Conservation (phyloP, 495 filamentous ascomycete genomes). For the Monascus purpureus region DNA sequence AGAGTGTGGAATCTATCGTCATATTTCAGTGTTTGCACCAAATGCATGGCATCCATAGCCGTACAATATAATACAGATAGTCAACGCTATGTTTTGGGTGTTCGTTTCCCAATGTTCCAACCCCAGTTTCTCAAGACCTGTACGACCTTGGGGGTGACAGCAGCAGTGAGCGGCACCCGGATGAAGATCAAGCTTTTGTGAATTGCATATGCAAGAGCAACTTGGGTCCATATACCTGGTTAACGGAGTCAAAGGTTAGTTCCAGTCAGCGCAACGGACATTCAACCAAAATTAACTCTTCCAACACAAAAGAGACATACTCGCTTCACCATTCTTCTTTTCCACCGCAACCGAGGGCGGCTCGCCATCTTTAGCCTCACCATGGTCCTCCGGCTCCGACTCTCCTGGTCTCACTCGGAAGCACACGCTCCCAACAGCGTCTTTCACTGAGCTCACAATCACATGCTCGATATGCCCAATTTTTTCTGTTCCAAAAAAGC, state of each 20-base stretch:
- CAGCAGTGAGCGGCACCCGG: conserved; percentile 77
- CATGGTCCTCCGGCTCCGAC: conserved; percentile 4
- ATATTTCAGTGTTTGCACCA: too few species aligned
- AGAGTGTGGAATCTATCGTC: too few species aligned
- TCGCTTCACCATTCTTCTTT: conserved; percentile 32
- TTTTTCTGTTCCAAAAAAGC: conserved; percentile 65
- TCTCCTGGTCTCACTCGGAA: conserved; percentile 7
- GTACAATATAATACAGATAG: too few species aligned
- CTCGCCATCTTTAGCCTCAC: conserved; percentile 9
- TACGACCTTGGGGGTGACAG: conserved; percentile 82
- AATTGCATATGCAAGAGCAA: conserved; percentile 89
- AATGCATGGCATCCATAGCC: too few species aligned
- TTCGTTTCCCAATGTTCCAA: conserved; percentile 55
- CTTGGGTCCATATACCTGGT: conserved; percentile 67
- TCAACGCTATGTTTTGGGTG: too few species aligned
- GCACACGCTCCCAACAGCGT: conserved; percentile 13
- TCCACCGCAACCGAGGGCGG: conserved; percentile 19
- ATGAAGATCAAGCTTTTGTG: conserved; percentile 98
- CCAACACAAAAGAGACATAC: conserved; percentile 35
- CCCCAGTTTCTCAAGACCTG: conserved; percentile 76
- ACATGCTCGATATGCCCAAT: conserved; percentile 54
- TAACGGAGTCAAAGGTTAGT: not conserved
- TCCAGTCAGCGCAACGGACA: too few species aligned
- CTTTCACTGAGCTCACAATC: conserved; percentile 23
- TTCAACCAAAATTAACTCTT: too few species aligned